Evolutionary conservation across 2,329 filamentous ascomycete species (phyloP).

Genomic region (Pseudogymnoascus sp.): DNA sequence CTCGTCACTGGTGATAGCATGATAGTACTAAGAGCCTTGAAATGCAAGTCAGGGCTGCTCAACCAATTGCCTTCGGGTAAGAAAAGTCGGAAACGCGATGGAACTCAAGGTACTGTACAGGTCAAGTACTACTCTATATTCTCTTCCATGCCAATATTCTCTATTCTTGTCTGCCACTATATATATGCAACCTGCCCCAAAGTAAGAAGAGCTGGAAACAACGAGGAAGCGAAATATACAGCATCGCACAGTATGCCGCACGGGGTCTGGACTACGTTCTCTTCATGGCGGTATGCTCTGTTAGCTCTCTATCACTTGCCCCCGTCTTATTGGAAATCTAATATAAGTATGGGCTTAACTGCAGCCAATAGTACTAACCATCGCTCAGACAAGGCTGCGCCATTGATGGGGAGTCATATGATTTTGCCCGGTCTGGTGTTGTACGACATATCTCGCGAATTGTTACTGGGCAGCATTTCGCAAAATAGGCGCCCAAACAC

Average conservation of each 20-base stretch:
- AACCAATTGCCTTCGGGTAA: background rate
- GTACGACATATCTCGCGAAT: background rate
- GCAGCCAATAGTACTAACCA: background rate
- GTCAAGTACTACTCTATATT: background rate
- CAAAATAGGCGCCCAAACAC: background rate
- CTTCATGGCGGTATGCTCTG: no score
- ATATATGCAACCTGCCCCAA: background rate
- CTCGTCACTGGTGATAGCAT: background rate
- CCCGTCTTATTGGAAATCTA: background rate
- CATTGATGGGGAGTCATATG: background rate
- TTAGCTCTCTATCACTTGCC: background rate
- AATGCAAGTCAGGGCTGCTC: background rate
- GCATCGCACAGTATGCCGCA: background rate
- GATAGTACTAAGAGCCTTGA: background rate
- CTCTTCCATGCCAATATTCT: background rate
- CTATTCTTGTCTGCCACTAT: background rate
- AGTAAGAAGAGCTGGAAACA: background rate
- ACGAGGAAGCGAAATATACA: no score
- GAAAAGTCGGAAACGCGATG: background rate
- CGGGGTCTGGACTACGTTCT: no score
- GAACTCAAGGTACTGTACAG: background rate
- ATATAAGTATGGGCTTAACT: background rate
- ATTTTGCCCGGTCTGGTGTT: background rate
- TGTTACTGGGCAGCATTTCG: background rate
- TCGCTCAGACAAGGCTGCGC: background rate